Conservation (phyloP, 371 early-diverging fungal genomes). For the Mortierella sp. region DNA sequence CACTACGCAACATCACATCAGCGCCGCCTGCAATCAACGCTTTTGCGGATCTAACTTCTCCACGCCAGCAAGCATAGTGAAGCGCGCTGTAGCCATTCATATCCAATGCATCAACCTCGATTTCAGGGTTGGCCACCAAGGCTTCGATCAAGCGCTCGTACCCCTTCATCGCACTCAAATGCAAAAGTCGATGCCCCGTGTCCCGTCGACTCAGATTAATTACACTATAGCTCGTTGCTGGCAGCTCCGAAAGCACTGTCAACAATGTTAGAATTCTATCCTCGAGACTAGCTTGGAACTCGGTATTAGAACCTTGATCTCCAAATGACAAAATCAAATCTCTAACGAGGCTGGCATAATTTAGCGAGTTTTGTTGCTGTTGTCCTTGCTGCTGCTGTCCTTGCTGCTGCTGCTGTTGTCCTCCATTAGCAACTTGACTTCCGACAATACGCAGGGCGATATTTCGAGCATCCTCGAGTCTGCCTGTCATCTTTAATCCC, state of each 20-base stretch:
- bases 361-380: conserved; percentile 40
- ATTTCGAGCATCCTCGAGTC: conserved; percentile 78
- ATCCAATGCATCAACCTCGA: conserved; percentile 46
- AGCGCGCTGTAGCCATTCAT: conserved; percentile 56
- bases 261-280: conserved; percentile 49
- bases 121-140: conserved; percentile 25
- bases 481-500: conserved; percentile 85
- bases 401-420: conserved; percentile 33
- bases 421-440: conserved; percentile 64
- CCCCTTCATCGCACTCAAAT: conserved; percentile 53
- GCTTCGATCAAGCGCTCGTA: conserved; percentile 37
- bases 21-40: conserved; percentile 38
- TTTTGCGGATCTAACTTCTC: conserved; percentile 27
- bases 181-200: conserved; percentile 53
- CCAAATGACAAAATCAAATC: conserved; percentile 53
- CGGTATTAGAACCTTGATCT: conserved; percentile 23
- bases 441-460: conserved; percentile 85
- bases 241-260: conserved; percentile 41
- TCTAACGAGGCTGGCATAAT: conserved; percentile 44
- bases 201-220: conserved; percentile 39
- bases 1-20: conserved; percentile 48
- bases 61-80: conserved; percentile 57
- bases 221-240: conserved; percentile 23
- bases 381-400: conserved; percentile 33
- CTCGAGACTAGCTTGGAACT: conserved; percentile 39